phyloP scores from a whole-genome alignment of 805 yeast species.

The Blastobotrys terrestris region DNA sequence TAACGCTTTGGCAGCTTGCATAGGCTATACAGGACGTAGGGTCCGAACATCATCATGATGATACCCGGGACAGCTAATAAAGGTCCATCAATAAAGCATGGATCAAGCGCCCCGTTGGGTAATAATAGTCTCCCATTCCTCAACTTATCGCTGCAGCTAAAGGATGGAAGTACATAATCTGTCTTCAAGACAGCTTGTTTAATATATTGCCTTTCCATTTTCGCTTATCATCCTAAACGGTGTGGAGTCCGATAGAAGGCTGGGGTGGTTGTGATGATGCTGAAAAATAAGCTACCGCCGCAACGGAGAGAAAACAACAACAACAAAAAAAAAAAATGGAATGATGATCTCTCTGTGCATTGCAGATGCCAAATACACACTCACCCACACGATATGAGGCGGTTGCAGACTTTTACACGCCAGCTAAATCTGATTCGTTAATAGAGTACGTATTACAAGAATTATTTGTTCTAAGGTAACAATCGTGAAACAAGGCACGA shows the following conservation, averaged over 20 bases:
- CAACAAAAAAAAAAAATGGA: not conserved
- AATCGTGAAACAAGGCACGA: too few species aligned
- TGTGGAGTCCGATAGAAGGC: not conserved
- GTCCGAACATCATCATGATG: slow-evolving; percentile 9
- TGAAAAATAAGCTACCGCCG: not conserved
- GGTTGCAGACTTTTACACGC: too few species aligned
- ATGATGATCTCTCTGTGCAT: not conserved
- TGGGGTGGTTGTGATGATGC: not conserved
- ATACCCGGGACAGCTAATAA: slow-evolving; percentile 11
- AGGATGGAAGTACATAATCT: not conserved
- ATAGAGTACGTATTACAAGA: too few species aligned
- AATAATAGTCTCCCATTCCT: not conserved
- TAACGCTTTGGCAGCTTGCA: not conserved
- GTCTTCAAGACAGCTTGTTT: not conserved
- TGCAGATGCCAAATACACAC: too few species aligned
- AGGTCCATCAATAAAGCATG: slow-evolving; percentile 18
- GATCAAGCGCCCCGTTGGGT: slow-evolving; percentile 16
- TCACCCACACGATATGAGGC: too few species aligned
- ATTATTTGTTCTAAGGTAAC: too few species aligned
- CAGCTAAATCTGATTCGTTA: too few species aligned
- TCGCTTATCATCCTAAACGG: not conserved
- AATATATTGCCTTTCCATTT: not conserved
- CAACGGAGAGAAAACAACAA: not conserved
- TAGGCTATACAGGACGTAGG: slow-evolving; percentile 1
- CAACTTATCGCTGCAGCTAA: not conserved